Evolutionary conservation across 352 stramenopile genomes (phyloP).

Genomic region (Hyaloperonospora brassicae): DNA sequence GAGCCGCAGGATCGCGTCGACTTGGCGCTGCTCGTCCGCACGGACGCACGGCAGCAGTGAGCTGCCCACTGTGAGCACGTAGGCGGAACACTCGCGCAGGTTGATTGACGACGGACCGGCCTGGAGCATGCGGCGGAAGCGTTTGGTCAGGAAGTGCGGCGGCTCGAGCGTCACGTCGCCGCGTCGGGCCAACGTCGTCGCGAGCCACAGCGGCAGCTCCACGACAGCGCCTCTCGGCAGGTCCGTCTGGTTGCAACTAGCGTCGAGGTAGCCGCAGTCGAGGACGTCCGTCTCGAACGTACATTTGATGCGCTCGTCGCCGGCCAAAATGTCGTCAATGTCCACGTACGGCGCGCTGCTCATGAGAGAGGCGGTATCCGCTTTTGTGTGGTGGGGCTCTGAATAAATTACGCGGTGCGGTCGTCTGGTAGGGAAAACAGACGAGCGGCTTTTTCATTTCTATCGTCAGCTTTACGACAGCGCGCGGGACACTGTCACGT

Average conservation of each 20-base stretch:
- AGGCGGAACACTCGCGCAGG: slow-evolving; percentile 65
- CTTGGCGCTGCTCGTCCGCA: slow-evolving; percentile 37
- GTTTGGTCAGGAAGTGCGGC: slow-evolving; percentile 56
- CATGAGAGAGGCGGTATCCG: not conserved
- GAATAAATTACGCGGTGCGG: too few species aligned
- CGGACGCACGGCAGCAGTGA: slow-evolving; percentile 50
- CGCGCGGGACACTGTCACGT: too few species aligned
- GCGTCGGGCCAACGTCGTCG: slow-evolving; percentile 37
- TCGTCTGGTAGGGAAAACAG: too few species aligned
- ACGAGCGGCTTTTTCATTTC: too few species aligned
- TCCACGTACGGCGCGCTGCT: slow-evolving; percentile 45
- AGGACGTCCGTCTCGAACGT: slow-evolving; percentile 57
- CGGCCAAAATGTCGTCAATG: slow-evolving; percentile 68
- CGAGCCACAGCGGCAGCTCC: slow-evolving; percentile 76
- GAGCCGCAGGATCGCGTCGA: slow-evolving; percentile 73
- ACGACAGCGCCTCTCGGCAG: slow-evolving; percentile 39
- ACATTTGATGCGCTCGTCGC: slow-evolving; percentile 76
- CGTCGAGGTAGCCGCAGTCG: slow-evolving; percentile 69
- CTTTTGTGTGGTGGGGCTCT: not conserved
- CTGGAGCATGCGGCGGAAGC: slow-evolving; percentile 78
- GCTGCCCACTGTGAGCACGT: slow-evolving; percentile 61
- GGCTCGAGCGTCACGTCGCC: slow-evolving; percentile 50
- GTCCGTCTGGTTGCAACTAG: slow-evolving; percentile 48
- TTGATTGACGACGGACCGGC: slow-evolving; percentile 66
- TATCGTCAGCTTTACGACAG: too few species aligned